A percentile compares a stretch with the other conserved stretches of the same genome.
Conservation (phyloP, 257 asterid species). For the Solanum tarijense region DNA sequence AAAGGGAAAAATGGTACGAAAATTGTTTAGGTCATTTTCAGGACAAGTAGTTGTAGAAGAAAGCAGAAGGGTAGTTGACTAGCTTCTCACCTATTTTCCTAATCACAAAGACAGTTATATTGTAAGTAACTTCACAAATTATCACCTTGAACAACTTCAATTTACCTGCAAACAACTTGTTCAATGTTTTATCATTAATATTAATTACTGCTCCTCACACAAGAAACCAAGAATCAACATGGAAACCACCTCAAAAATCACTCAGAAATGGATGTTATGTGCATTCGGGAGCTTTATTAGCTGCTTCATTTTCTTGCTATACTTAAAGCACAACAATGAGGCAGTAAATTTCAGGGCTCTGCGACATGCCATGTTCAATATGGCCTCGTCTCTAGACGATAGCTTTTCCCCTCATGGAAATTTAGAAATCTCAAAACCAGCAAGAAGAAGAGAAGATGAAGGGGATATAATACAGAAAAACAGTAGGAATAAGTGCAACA, state of each 20-base stretch:
- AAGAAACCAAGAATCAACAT: not conserved
- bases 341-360: not conserved
- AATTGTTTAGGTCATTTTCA: not conserved
- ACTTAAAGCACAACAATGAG: not conserved
- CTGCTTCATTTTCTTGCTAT: constrained; percentile 3
- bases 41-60: not conserved
- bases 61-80: not conserved
- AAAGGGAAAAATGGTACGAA: not conserved
- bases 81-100: not conserved
- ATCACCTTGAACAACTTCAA: not conserved
- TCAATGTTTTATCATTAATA: not conserved
- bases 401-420: not conserved
- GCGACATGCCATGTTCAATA: not conserved
- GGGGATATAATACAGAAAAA: not conserved
- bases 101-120: not conserved
- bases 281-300: not conserved
- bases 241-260: not conserved
- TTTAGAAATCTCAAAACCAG: not conserved
- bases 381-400: not conserved
- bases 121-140: not conserved
- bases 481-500: not conserved
- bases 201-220: not conserved
- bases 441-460: not conserved
- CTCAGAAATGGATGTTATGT: constrained; percentile 4
- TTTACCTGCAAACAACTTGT: not conserved